Evolutionary conservation across 768 basidiomycete species (phyloP).

Genomic region (Leccinum aurantiacum): DNA sequence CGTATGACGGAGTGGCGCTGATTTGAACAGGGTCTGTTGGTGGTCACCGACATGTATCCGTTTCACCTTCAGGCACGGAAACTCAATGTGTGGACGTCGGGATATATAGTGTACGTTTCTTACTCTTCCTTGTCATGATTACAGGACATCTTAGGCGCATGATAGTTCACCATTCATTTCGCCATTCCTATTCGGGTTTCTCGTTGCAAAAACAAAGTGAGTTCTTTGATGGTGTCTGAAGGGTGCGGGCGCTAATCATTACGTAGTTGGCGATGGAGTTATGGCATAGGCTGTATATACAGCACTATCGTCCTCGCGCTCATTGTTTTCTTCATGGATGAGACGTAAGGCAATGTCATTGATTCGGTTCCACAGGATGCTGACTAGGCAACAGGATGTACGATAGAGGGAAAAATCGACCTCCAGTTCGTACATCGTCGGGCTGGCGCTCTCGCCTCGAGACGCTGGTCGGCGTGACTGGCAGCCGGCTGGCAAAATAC

Average conservation of each 20-base stretch:
- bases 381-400: conserved; percentile 38
- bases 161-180: conserved; percentile 33
- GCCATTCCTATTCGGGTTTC: conserved; percentile 32
- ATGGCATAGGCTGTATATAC: conserved; percentile 53
- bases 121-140: conserved; percentile 26
- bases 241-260: neutral
- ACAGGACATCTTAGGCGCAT: conserved; percentile 23
- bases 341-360: conserved; percentile 40
- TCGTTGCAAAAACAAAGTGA: conserved; percentile 27
- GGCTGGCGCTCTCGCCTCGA: conserved; percentile 44
- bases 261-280: conserved; percentile 48
- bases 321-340: conserved; percentile 48
- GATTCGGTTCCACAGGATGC: neutral
- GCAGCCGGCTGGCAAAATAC: conserved; percentile 44
- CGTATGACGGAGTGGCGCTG: neutral
- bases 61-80: conserved; percentile 55
- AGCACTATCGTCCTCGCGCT: conserved; percentile 42
- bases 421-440: conserved; percentile 26
- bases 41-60: conserved; percentile 51
- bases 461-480: conserved; percentile 51
- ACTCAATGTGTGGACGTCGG: conserved; percentile 54
- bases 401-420: conserved; percentile 42
- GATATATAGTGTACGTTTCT: conserved; percentile 51
- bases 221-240: too few relatives aligned
- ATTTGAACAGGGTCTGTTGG: conserved; percentile 38